These are phyloP conservation scores for Coemansia sp. DNA, from an alignment of 192 early-diverging fungal genomes.

Conservation along the genomic window DNA sequence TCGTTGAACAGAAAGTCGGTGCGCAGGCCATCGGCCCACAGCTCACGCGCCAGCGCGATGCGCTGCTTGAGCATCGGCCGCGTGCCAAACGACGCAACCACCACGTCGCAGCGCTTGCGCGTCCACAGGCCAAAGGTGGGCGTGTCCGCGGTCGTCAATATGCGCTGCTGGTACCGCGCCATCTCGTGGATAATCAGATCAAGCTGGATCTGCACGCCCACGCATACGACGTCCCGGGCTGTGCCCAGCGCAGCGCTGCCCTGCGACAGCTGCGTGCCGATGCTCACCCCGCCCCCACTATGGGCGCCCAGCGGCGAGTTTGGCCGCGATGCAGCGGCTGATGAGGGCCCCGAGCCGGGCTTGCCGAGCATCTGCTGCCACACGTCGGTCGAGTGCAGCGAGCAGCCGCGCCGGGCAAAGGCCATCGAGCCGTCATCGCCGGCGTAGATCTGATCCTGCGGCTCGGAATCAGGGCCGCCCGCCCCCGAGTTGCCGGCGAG, in stretches of 20 bases:
- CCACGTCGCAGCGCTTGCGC: constrained; percentile 68
- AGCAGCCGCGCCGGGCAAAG: constrained; percentile 33
- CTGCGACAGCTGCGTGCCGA: constrained; percentile 40
- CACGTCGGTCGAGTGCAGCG: constrained; percentile 36
- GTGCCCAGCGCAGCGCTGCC: constrained; percentile 40
- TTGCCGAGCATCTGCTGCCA: constrained; percentile 37
- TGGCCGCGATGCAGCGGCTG: background rate
- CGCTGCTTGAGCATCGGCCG: constrained; percentile 67
- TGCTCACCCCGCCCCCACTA: constrained; percentile 3
- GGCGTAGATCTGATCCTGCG: background rate
- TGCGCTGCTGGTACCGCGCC: constrained; percentile 56
- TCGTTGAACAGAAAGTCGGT: constrained; percentile 83
- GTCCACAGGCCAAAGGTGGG: constrained; percentile 57
- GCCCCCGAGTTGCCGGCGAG: constrained; percentile 35
- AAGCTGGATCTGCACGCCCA: constrained; percentile 83
- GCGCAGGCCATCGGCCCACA: constrained; percentile 75
- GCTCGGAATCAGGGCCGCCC: background rate
- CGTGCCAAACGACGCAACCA: constrained; percentile 80
- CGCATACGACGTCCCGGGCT: constrained; percentile 54
- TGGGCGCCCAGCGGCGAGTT: background rate
- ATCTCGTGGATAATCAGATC: constrained; percentile 67
- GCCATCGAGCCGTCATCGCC: constrained; percentile 6
- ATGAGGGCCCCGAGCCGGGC: background rate
- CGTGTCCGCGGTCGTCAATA: constrained; percentile 12
- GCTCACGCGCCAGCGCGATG: constrained; percentile 70